Base-by-base conservation (phyloP, 2,329 filamentous ascomycete species). In the Paecilomyces sp. region DNA sequence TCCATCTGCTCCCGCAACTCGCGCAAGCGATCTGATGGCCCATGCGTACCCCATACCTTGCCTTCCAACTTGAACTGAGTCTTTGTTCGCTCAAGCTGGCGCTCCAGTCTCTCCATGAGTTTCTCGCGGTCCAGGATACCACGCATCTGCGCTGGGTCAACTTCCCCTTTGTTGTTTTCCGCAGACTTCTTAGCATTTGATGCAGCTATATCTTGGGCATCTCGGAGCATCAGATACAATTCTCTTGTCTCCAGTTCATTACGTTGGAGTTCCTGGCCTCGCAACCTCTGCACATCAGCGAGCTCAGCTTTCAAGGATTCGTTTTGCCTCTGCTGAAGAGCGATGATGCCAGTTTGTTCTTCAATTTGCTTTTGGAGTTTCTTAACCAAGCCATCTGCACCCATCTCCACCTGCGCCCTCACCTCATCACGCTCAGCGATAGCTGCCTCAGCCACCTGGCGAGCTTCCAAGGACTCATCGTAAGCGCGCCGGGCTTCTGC, bases 31-130 rank as follows among this genome's bases (percentile, higher is more conserved):
- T 99, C 94, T 53, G 92, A 97, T 12, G 94, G 93, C 36, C 91
- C 91, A 64, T 89, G 83, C 63, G 95, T 90, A 63, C 88, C 88
- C 89, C 93, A 96, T 8, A 91, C 87, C 73, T 91, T 91, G 66
- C 94, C 94, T 76, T 97, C 94, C 33, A 99, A 85, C 76, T 97
- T 97, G 77, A 91, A 96, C 72, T 97, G 92, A 0, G 94, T 97
- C 83, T 97, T 97, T 64, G 96, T 93, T 64, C 94, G 84, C 79
- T 97, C 93, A 51, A 99, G 85, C 76, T 97, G 94, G 81, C 91
- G 95, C 75, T 96, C 92, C 60, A 99, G 83, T 57, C 92, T 88
- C 71, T 92, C 90, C 89, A 99, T 95, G 65, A 99, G 86, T 70
- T 84, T 87, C 70, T 97, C 91, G 28, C 94, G 89, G 72, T 97